Base-by-base conservation (phyloP, 768 basidiomycete genomes). In the Hysterangium stoloniferum region DNA sequence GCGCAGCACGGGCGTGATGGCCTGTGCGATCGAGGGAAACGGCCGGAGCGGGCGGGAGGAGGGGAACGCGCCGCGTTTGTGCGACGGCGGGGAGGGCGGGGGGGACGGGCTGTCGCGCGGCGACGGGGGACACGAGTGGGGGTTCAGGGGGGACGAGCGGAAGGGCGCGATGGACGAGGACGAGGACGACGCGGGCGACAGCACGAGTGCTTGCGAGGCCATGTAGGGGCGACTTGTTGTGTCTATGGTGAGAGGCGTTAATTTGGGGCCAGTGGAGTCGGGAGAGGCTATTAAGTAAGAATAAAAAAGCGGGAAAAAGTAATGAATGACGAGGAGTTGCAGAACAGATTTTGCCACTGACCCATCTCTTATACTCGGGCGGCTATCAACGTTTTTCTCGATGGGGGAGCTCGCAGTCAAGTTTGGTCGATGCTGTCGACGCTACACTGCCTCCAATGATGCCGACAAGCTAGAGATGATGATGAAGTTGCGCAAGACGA, bases 1-100 rank as follows among this genome's bases (percentile, higher is more conserved):
- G 13, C 9, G 27, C 2, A 11, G 31, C 54, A 50, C n/a, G 61
- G 46, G 27, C 45, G 63, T 66, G 34, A 74, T 55, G 11, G 73
- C 56, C 58, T 70, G 68, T 9, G 77, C 68, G 55, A 87, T 73
- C 45, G 80, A 75, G 13, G 84, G 73, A 64, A 91, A 91, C 27
- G 89, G 89, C 24, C 89, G 78, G 20, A 89, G 72, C 1, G 83
- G 80, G 46, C 84, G 84, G 31, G 88, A 91, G 1, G 75, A 66
- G 4, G 82, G 77, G 62, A 92, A 90, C 5, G 75, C 67, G 37
- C 74, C 17, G 34, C 40, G 37, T 32, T 53, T 35, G 45, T 31
- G 45, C 11, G 19, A 33, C 35, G 84, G 74, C 0, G 85, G 82
- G 4, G 84, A 86, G 76, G 42, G 81, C 70, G 55, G 71, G 60